These are phyloP conservation scores for Septoria petroselini DNA, from an alignment of 2,329 filamentous ascomycete species.

Conservation along the genomic window DNA sequence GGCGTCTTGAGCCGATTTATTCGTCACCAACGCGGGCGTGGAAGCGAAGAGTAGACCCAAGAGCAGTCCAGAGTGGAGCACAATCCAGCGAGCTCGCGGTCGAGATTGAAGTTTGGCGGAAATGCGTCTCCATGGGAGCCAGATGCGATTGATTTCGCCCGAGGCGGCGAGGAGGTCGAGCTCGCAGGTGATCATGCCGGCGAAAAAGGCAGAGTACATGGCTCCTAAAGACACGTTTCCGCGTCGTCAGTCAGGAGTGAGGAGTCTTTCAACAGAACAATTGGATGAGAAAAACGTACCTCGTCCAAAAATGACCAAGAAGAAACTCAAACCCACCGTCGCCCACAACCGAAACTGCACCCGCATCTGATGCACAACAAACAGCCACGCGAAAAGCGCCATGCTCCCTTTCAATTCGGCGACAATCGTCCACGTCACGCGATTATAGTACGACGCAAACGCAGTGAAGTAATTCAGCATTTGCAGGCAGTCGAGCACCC, in stretches of 20 bases:
- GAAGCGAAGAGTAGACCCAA: slow-evolving; percentile 19
- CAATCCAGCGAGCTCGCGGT: slow-evolving; percentile 6
- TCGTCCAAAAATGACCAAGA: slow-evolving; percentile 12
- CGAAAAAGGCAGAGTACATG: slow-evolving; percentile 58
- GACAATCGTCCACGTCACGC: slow-evolving; percentile 56
- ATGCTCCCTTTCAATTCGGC: slow-evolving; percentile 64
- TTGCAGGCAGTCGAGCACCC: slow-evolving; percentile 57
- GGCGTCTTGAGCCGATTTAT: not conserved
- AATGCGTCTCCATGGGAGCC: slow-evolving; percentile 17
- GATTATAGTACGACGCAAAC: slow-evolving; percentile 23
- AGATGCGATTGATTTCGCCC: slow-evolving; percentile 7
- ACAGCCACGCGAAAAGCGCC: slow-evolving; percentile 55
- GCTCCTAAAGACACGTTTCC: slow-evolving; percentile 43
- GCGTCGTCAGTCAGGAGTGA: not conserved
- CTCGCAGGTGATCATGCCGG: slow-evolving; percentile 60
- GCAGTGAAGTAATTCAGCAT: slow-evolving; percentile 18
- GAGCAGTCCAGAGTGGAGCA: slow-evolving; percentile 19
- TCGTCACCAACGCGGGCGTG: not conserved
- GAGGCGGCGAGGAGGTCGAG: slow-evolving; percentile 55
- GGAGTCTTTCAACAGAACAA: too few species aligned
- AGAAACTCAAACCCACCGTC: slow-evolving; percentile 20
- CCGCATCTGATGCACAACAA: slow-evolving; percentile 45
- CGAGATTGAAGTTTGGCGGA: slow-evolving; percentile 5
- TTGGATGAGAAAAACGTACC: slow-evolving; percentile 5
- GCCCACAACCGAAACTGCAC: slow-evolving; percentile 15